Evolutionary conservation across 1,284 basidiomycete species (phyloP).

Genomic region (Tilletia setariae): DNA sequence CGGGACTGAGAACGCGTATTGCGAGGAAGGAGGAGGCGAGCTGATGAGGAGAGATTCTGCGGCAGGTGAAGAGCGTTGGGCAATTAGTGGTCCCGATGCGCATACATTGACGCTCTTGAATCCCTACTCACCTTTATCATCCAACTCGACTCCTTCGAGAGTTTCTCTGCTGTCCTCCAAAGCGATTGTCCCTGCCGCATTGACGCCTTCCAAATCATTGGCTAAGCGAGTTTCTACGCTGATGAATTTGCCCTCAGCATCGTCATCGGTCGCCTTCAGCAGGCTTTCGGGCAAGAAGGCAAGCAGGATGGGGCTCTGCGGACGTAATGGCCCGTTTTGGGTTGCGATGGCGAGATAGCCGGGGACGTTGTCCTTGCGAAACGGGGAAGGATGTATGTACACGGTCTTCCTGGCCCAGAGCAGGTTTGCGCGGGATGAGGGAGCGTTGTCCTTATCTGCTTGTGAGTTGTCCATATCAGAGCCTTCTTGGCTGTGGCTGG

Average conservation of each 20-base stretch:
- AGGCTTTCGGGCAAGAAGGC: constrained; percentile 65
- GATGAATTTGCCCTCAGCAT: constrained; percentile 80
- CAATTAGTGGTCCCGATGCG: neutral
- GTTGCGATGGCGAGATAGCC: constrained; percentile 63
- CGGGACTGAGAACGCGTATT: constrained; percentile 91
- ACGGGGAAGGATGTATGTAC: constrained; percentile 74
- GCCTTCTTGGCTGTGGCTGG: too few species aligned
- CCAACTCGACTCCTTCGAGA: constrained; percentile 23
- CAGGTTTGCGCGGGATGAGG: constrained; percentile 7
- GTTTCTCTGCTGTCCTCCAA: constrained; percentile 66
- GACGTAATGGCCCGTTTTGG: constrained; percentile 19
- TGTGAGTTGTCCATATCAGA: neutral
- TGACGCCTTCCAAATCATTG: constrained; percentile 23
- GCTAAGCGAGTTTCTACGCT: constrained; percentile 71
- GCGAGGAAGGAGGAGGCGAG: constrained; percentile 51
- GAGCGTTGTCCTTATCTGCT: neutral
- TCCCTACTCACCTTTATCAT: constrained; percentile 16
- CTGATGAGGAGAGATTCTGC: constrained; percentile 32
- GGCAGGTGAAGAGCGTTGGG: neutral
- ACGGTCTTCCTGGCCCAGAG: constrained; percentile 25
- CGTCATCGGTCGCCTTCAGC: constrained; percentile 58
- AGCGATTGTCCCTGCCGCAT: constrained; percentile 9
- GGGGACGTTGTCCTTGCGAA: constrained; percentile 84
- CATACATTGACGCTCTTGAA: neutral
- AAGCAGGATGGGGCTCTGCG: constrained; percentile 30